Evolutionary conservation across 768 basidiomycete genomes (phyloP).

Genomic region (Dioszegia hungarica): DNA sequence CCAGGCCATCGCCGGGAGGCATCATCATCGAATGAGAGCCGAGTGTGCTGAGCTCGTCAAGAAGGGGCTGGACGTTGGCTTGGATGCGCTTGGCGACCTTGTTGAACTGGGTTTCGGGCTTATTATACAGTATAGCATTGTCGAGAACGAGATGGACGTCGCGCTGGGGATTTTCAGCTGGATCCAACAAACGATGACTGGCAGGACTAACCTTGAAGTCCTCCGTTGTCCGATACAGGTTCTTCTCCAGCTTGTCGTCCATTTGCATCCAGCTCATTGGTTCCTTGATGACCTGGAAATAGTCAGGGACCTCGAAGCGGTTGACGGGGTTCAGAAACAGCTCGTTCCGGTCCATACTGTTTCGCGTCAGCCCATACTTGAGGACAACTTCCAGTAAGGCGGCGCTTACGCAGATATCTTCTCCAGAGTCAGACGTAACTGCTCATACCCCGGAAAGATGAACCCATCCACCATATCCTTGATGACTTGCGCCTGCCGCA

Average conservation of each 20-base stretch:
- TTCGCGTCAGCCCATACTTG: not conserved
- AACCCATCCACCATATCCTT: slow-evolving; percentile 61
- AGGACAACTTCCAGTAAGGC: not conserved
- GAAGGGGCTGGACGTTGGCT: slow-evolving; percentile 52
- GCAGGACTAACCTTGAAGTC: slow-evolving; percentile 56
- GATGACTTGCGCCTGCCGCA: slow-evolving; percentile 58
- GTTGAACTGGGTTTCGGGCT: slow-evolving; percentile 63
- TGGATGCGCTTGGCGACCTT: slow-evolving; percentile 66
- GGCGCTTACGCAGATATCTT: slow-evolving; percentile 63
- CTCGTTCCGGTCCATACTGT: slow-evolving; percentile 68
- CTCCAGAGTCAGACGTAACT: slow-evolving; percentile 63
- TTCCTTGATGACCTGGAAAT: slow-evolving; percentile 77
- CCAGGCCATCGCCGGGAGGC: slow-evolving; percentile 1
- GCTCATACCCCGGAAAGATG: slow-evolving; percentile 64
- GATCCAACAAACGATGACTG: not conserved
- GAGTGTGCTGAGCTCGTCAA: slow-evolving; percentile 50
- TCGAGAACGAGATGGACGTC: slow-evolving; percentile 82
- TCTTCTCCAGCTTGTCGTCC: slow-evolving; percentile 76
- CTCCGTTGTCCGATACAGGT: slow-evolving; percentile 66
- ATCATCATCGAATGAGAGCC: not conserved
- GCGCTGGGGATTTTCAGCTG: slow-evolving; percentile 35
- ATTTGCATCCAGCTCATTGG: slow-evolving; percentile 93
- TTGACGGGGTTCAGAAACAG: slow-evolving; percentile 76
- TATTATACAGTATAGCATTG: slow-evolving; percentile 85
- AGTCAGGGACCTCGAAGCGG: slow-evolving; percentile 72